Percentiles rank a stretch among this genome's conserved stretches.
Conservation (phyloP, 1,139 yeast species). For the Nadsonia starkeyi-henricii region DNA sequence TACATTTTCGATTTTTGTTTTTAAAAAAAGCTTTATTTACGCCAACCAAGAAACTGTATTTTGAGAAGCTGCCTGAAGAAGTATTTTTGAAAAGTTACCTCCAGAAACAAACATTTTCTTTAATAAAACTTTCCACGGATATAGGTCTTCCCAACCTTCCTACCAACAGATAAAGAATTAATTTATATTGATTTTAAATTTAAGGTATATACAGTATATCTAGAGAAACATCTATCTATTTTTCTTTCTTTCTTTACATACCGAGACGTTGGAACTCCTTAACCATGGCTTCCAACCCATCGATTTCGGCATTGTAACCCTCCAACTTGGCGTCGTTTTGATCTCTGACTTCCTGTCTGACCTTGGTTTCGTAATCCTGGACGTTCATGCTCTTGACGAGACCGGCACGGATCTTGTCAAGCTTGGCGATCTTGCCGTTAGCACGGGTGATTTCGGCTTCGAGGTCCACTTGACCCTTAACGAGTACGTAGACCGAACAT, state of each 20-base stretch:
- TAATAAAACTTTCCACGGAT: too few relatives aligned
- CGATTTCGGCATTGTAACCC: slow-evolving; percentile 68
- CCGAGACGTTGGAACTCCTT: slow-evolving; percentile 28
- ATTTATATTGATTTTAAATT: too few relatives aligned
- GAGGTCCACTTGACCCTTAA: slow-evolving; percentile 86
- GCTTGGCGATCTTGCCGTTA: slow-evolving; percentile 52
- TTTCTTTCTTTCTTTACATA: slow-evolving; percentile 12
- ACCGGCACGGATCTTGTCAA: slow-evolving; percentile 32
- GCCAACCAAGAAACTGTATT: too few relatives aligned
- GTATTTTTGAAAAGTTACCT: too few relatives aligned
- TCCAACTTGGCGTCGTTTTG: slow-evolving; percentile 57
- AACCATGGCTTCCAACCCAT: slow-evolving; percentile 39
- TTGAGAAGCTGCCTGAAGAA: too few relatives aligned
- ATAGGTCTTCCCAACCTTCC: too few relatives aligned
- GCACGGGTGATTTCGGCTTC: slow-evolving; percentile 85
- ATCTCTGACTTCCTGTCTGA: slow-evolving; percentile 68
- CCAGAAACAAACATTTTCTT: too few relatives aligned
- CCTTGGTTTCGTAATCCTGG: slow-evolving; percentile 77
- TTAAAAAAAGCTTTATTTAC: too few relatives aligned
- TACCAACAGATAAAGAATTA: too few relatives aligned
- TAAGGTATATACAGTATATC: too few relatives aligned
- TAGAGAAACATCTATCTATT: too few relatives aligned
- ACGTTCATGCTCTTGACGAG: slow-evolving; percentile 52
- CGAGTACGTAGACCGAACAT: slow-evolving; percentile 77
- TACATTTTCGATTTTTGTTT: too few relatives aligned